phyloP scores from a whole-genome alignment of 169 alveolate genomes.

The Plasmodium adleri region DNA sequence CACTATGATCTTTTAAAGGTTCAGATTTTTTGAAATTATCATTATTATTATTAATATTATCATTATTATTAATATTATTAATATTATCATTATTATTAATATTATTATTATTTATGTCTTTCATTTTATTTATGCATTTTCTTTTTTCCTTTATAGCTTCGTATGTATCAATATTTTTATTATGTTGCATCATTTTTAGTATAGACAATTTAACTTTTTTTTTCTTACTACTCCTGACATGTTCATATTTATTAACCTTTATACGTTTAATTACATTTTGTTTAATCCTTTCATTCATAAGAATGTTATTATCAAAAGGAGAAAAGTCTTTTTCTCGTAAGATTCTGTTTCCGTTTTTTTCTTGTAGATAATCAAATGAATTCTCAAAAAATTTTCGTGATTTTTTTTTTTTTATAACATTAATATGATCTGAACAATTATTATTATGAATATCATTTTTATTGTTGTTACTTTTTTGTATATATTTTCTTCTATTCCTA shows the following conservation, averaged over 20 bases:
- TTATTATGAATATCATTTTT: not conserved
- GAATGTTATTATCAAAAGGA: slow-evolving; percentile 66
- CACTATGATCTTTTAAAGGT: not conserved
- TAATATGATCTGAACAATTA: not conserved
- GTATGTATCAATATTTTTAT: slow-evolving; percentile 40
- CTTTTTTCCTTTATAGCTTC: slow-evolving; percentile 39
- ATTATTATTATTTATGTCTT: too few species aligned
- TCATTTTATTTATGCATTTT: not conserved
- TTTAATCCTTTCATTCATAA: slow-evolving; percentile 62
- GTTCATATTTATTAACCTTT: slow-evolving; percentile 49
- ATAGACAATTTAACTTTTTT: slow-evolving; percentile 39
- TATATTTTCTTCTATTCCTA: too few species aligned
- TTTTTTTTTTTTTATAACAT: not conserved
- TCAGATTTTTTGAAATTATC: not conserved
- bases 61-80: not conserved
- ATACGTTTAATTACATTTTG: slow-evolving; percentile 45
- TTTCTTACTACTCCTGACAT: slow-evolving; percentile 56
- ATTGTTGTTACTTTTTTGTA: not conserved
- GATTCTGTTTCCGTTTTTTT: slow-evolving; percentile 26
- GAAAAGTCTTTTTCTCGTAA: slow-evolving; percentile 21
- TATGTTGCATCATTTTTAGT: slow-evolving; percentile 41
- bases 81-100: not conserved
- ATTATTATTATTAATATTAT: not conserved
- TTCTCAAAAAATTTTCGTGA: not conserved
- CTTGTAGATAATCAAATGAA: slow-evolving; percentile 42